Evolutionary conservation across 2,329 filamentous ascomycete genomes (phyloP), one percentile per base, ranked within the genome.

Genomic region (Penicillium sp.): DNA sequence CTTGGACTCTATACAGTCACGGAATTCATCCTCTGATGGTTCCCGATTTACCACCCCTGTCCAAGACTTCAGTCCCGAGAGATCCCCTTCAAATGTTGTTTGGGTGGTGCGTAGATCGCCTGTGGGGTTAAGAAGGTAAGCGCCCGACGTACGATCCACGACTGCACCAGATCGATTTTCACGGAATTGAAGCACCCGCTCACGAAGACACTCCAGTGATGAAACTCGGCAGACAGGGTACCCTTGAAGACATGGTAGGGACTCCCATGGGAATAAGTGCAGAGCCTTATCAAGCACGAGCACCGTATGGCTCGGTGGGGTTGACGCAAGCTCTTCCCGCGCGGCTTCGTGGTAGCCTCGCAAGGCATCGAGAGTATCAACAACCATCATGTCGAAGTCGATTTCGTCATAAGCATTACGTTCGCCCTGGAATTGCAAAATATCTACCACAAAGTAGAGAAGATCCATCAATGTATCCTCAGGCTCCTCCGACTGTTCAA

Each of bases 391-490:
- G 65, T 99, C 95, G 70, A 98, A 96, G 74, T 98, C 93, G 61
- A 99, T 90, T 76, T 99, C 95, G 66, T 99, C 95, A 74, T 97
- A 97, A 0, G 96, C 95, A 70, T 98, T 99, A 48, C 87, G 85
- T 76, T 99, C 96, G 16, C 95, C 95, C 65, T 96, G 91, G 74
- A 99, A 98, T 71, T 98, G 95, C 3, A 99, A 81, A 51, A 98
- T 93, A 68, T 99, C 95, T 6, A 99, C 88, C 1, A 98, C 90
- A 71, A 98, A 98, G 76, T 97, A 98, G 3, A 99, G 83, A 27
- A 99, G 79, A 71, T 99, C 95, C 64, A 89, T 91, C n/a, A 99
- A 78, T 0, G 89, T 86, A 68, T 98, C 93, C 61, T 98, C 93
- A 22, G 96, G 83, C 60, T 96, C 91, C 56, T 87, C 85, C 1